Conservation (phyloP, 2,329 filamentous ascomycete genomes). For the Davidsoniella virescens region DNA sequence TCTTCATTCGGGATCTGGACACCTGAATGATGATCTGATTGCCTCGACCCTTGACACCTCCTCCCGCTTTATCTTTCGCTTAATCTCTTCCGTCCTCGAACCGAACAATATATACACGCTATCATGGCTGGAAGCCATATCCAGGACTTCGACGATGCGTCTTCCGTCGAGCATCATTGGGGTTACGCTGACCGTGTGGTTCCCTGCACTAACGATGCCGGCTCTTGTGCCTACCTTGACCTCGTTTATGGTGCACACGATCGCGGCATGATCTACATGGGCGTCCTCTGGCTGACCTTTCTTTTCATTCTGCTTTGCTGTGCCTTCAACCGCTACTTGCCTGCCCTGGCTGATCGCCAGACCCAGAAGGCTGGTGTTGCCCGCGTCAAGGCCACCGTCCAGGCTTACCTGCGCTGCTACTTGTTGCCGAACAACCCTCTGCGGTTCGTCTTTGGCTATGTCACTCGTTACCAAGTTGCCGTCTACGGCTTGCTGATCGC, state of each 20-base stretch:
- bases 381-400: constrained; percentile 10
- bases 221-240: constrained; percentile 35
- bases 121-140: constrained; percentile 21
- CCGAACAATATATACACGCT: not conserved
- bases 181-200: constrained; percentile 29
- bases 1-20: too few species aligned
- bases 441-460: constrained; percentile 43
- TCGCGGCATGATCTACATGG: constrained; percentile 33
- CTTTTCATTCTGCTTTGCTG: constrained; percentile 29
- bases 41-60: not conserved
- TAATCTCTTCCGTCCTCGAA: not conserved
- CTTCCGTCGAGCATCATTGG: constrained; percentile 27
- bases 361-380: constrained; percentile 11
- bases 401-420: constrained; percentile 25
- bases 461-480: constrained; percentile 50
- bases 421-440: constrained; percentile 45
- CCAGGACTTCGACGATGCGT: constrained; percentile 25
- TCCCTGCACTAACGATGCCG: constrained; percentile 29
- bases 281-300: constrained; percentile 33
- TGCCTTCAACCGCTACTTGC: constrained; percentile 14
- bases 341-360: constrained; percentile 7
- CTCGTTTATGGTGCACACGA: constrained; percentile 34
- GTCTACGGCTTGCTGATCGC: constrained; percentile 38
- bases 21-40: too few species aligned
- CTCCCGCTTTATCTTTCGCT: not conserved